Evolutionary conservation across 441 rosid genomes (phyloP), one percentile per base, ranked within the genome.

Genomic region (Aquilaria agallochum): DNA sequence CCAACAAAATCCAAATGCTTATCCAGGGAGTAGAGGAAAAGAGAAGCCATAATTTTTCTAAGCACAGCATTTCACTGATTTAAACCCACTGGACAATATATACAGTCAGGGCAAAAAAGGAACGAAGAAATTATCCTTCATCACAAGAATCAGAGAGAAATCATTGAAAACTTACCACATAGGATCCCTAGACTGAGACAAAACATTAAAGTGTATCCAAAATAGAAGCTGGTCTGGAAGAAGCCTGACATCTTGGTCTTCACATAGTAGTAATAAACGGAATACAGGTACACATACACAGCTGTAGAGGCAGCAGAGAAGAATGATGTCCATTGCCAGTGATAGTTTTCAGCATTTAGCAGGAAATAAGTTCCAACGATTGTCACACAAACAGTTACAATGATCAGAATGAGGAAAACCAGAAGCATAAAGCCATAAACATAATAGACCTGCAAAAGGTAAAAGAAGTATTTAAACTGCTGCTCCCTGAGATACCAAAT

Each of bases 261-360:
- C 69, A 88, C 88, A 34, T 80, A 78, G 75, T 88, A 92, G 92
- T 92, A 90, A 68, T 90, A 92, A 65, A 92, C 80, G 3, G 98
- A 88, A 78, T 92, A 92, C 66, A 90, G 68, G 79, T 90, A 92
- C 65, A 92, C 98, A 62, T 92, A 92, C 56, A 90, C 90, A 33
- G 98, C 94, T 31, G 98, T 92, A 51, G 98, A 92, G 27, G 98
- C 98, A 65, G 98, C 98, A 32, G 98, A 90, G 76, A 86, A 84
- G 69, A 90, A 92, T 15, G 98, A 92, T 0, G 98, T 92, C 98
- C 98, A 92, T 61, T 92, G 97, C 98, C 98, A 92, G 79, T 92
- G 97, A 71, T 92, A 90, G 63, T 92, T 92, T 78, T 92, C 98
- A 12, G 98, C 98, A 64, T 92, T 92, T 63, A 92, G 87, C 70